These are phyloP conservation scores for Moesziomyces aphidis DNA, from an alignment of 1,284 basidiomycete species.

Conservation along the genomic window DNA sequence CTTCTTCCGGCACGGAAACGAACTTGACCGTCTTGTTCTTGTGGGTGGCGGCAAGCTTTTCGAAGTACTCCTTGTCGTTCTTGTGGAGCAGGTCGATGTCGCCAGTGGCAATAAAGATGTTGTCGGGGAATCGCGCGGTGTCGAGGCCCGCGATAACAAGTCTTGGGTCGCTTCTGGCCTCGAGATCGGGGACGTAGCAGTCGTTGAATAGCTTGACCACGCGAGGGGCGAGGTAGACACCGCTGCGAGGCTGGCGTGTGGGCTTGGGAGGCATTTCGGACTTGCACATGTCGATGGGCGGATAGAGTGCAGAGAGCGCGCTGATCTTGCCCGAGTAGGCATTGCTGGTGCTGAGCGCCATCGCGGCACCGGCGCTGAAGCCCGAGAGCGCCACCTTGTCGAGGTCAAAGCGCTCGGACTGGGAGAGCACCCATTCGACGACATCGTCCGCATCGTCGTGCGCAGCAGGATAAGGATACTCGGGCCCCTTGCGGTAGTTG, in stretches of 20 bases:
- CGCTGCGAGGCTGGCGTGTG: slow-evolving; percentile 22
- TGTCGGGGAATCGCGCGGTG: slow-evolving; percentile 37
- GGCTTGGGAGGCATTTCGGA: slow-evolving; percentile 4
- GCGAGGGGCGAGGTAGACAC: slow-evolving; percentile 27
- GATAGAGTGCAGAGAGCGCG: slow-evolving; percentile 47
- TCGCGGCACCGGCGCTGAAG: slow-evolving; percentile 58
- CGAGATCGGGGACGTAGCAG: slow-evolving; percentile 43
- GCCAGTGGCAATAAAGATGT: slow-evolving; percentile 50
- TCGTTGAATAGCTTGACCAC: slow-evolving; percentile 45
- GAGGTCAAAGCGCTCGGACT: slow-evolving; percentile 38
- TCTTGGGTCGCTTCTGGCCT: slow-evolving; percentile 18
- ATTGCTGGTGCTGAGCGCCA: slow-evolving; percentile 45
- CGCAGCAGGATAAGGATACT: slow-evolving; percentile 51
- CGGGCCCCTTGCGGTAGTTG: slow-evolving; percentile 64
- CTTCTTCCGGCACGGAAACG: slow-evolving; percentile 40
- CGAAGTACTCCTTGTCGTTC: slow-evolving; percentile 42
- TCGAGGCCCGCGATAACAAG: slow-evolving; percentile 40
- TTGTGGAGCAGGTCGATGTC: slow-evolving; percentile 48
- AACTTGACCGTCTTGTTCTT: slow-evolving; percentile 41
- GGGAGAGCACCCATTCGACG: slow-evolving; percentile 43
- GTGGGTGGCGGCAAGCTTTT: slow-evolving; percentile 29
- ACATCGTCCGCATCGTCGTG: slow-evolving; percentile 53
- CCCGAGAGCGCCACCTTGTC: slow-evolving; percentile 47
- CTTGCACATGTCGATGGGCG: slow-evolving; percentile 27
- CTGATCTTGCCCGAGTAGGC: slow-evolving; percentile 31